These are phyloP conservation scores for Suhomyces sp. DNA, from an alignment of 805 yeast genomes.

Conservation along the genomic window DNA sequence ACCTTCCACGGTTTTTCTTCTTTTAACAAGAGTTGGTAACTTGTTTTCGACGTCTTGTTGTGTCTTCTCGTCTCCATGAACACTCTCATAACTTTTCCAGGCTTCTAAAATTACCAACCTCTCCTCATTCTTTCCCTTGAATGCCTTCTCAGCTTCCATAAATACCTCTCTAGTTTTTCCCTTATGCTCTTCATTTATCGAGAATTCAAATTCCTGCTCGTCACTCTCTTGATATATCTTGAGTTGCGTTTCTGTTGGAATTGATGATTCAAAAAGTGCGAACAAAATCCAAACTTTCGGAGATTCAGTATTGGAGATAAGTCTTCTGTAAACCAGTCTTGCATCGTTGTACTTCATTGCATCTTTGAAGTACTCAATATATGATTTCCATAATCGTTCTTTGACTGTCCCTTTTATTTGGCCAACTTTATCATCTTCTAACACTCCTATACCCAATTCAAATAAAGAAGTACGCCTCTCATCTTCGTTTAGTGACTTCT, in stretches of 20 bases:
- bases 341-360: conserved; percentile 57
- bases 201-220: conserved; percentile 52
- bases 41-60: conserved; percentile 39
- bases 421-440: conserved; percentile 19
- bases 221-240: conserved; percentile 35
- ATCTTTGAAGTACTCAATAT: conserved; percentile 62
- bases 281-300: conserved; percentile 57
- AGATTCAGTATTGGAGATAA: conserved; percentile 31
- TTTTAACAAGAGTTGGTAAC: conserved; percentile 54
- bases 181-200: conserved; percentile 50
- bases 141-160: conserved; percentile 48
- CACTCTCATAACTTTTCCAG: conserved; percentile 60
- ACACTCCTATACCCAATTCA: conserved; percentile 46
- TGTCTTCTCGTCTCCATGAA: conserved; percentile 53
- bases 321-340: conserved; percentile 46
- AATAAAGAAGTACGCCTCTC: conserved; percentile 67
- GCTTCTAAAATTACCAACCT: conserved; percentile 59
- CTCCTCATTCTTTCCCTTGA: conserved; percentile 43
- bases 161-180: conserved; percentile 55
- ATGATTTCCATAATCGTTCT: conserved; percentile 27
- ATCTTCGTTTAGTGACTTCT: conserved; percentile 62
- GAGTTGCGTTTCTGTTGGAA: conserved; percentile 55
- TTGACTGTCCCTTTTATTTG: conserved; percentile 28
- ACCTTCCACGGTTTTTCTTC: conserved; percentile 44
- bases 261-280: conserved; percentile 70